Percentiles rank a stretch among this genome's conserved stretches.
Evolutionary conservation across 2,329 filamentous ascomycete genomes (phyloP).

Genomic region (Botrytis aclada): DNA sequence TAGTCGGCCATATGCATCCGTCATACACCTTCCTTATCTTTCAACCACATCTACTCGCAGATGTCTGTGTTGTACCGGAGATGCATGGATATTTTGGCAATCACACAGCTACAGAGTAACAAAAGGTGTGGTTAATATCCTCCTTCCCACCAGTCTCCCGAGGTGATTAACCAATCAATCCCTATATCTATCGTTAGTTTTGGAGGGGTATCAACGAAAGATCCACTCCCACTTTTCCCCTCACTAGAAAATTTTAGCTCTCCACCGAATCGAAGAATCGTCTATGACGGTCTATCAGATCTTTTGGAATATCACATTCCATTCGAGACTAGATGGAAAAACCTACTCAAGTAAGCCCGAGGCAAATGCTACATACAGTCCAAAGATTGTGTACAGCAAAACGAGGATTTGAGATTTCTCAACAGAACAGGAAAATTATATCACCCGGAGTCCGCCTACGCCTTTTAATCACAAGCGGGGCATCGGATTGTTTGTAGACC

Average conservation of each 20-base stretch:
- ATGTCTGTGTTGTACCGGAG: not conserved
- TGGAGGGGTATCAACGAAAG: not conserved
- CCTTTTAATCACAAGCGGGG: not conserved
- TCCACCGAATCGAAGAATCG: not conserved
- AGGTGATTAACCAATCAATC: not conserved
- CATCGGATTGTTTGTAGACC: not conserved
- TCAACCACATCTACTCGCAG: not conserved
- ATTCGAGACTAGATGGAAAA: not conserved
- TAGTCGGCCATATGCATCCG: not conserved
- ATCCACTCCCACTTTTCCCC: conserved; percentile 2
- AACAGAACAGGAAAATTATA: not conserved
- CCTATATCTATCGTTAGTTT: not conserved
- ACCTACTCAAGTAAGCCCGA: not conserved
- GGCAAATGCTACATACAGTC: not conserved
- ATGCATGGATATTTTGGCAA: not conserved
- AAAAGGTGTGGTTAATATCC: not conserved
- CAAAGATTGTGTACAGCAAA: not conserved
- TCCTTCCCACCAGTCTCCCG: not conserved
- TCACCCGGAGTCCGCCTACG: not conserved
- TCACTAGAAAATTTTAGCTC: not conserved
- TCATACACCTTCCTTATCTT: not conserved
- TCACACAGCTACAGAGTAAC: not conserved
- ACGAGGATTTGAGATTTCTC: not conserved
- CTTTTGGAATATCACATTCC: not conserved
- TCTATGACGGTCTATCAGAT: too few species aligned